Evolutionary conservation across 257 asterid genomes (phyloP).

Genomic region (Ballota nigra): DNA sequence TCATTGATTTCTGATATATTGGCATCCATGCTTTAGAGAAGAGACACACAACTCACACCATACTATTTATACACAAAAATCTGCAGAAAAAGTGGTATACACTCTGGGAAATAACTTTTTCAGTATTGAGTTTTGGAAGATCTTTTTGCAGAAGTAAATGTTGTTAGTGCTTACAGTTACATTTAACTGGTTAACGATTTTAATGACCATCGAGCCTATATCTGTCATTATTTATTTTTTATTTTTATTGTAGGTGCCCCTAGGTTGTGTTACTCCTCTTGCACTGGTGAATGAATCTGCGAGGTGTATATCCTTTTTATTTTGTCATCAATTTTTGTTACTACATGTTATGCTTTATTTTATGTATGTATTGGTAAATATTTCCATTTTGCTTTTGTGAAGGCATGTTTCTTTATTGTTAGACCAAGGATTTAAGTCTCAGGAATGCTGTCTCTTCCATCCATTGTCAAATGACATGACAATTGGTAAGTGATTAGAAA

Average conservation of each 20-base stretch:
- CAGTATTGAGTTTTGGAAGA: neutral
- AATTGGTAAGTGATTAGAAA: slow-evolving; percentile 47
- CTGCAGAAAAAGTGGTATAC: neutral
- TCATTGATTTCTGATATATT: neutral
- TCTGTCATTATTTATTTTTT: slow-evolving; percentile 16
- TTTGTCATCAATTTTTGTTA: neutral
- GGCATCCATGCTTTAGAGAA: neutral
- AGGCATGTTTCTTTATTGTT: slow-evolving; percentile 84
- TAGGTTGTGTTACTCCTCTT: slow-evolving; percentile 91
- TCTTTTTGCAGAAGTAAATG: neutral
- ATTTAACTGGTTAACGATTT: slow-evolving; percentile 11
- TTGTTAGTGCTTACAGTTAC: neutral
- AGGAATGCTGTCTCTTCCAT: slow-evolving; percentile 79
- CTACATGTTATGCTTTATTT: neutral
- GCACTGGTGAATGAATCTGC: slow-evolving; percentile 89
- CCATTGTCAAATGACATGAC: slow-evolving; percentile 88
- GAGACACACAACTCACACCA: neutral
- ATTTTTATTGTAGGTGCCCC: slow-evolving; percentile 63
- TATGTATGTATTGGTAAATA: neutral
- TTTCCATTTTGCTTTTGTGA: slow-evolving; percentile 30
- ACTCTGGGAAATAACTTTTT: neutral
- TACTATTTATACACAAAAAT: neutral
- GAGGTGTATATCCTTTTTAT: slow-evolving; percentile 40
- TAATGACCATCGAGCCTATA: neutral
- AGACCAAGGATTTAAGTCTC: slow-evolving; percentile 70